These are phyloP conservation scores for Nicotiana obtusifolia DNA, from an alignment of 257 asterid species.

Conservation along the genomic window DNA sequence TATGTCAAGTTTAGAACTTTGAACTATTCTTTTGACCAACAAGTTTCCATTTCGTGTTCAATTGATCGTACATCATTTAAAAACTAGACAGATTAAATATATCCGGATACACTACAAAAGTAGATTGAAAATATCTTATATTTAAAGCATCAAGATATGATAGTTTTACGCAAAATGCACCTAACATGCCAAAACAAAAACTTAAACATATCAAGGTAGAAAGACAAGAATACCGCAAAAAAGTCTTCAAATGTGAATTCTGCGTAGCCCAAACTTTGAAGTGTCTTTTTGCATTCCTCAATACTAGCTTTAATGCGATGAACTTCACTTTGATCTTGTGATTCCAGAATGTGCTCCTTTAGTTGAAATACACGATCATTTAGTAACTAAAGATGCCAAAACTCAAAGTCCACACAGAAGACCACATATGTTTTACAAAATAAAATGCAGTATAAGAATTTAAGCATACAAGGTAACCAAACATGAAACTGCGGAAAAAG, in stretches of 20 bases:
- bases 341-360: slow-evolving; percentile 79
- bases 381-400: slow-evolving; percentile 15
- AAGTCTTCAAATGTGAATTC: slow-evolving; percentile 98
- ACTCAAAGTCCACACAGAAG: neutral
- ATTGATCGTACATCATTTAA: neutral
- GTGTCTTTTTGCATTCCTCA: slow-evolving; percentile 82
- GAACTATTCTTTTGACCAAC: neutral
- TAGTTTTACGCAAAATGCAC: neutral
- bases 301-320: slow-evolving; percentile 54
- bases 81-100: neutral
- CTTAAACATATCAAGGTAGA: slow-evolving; percentile 4
- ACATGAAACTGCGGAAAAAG: slow-evolving; percentile 97
- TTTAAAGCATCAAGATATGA: neutral
- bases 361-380: slow-evolving; percentile 14
- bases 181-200: neutral
- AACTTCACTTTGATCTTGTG: slow-evolving; percentile 77
- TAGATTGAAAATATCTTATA: neutral
- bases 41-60: neutral
- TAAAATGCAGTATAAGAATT: slow-evolving; percentile 5
- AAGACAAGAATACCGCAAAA: slow-evolving; percentile 47
- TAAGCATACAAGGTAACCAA: slow-evolving; percentile 74
- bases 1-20: neutral
- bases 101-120: neutral
- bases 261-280: slow-evolving; percentile 76
- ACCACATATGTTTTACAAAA: neutral